Base-by-base conservation (phyloP, 140 eudicot species). In the Anethum foeniculum region DNA sequence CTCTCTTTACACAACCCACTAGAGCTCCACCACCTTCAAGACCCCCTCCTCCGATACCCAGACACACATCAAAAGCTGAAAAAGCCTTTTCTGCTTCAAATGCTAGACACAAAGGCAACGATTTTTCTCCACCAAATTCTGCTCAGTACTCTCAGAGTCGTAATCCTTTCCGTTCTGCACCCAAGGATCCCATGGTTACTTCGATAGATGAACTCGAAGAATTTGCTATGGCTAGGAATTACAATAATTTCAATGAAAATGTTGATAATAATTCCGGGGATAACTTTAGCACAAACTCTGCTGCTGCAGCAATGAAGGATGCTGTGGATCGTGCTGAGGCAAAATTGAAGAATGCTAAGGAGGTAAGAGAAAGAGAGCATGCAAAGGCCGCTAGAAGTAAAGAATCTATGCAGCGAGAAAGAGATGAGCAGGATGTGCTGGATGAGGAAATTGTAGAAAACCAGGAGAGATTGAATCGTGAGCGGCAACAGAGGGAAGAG, bases 281-380 rank as follows among this genome's bases (percentile, higher is more conserved):
- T 83, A 90, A 89, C 54, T 34, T 82, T 54, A 85, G 89, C 81
- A 81, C 92, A 75, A 88, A 88, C 88, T 92, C 93, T 56, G 91
- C 87, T 68, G 91, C 97, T 77, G 98, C 93, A 47, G 93, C 93
- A 8, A 95, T 95, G 97, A 95, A 95, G 83, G 99, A 92, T 54
- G 99, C 97, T 77, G 90, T 95, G 99, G 99, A 90, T 62, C 83
- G 90, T 80, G 99, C 97, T 25, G 97, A 95, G 85, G 99, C 99
- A 72, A 92, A 88, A 83, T 95, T 95, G 72, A 92, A 87, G 84
- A 96, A 95, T 81, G 99, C 97, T 28, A 92, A 88, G 83, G 97
- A 91, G 82, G 90, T 87, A 73, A 90, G 99, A 41, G 99, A 95
- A 81, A 88, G 97, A 71, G 97, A 92, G 68, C 49, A 89, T 51